phyloP scores from a whole-genome alignment of 768 basidiomycete genomes.

The Rhodocollybia butyracea region DNA sequence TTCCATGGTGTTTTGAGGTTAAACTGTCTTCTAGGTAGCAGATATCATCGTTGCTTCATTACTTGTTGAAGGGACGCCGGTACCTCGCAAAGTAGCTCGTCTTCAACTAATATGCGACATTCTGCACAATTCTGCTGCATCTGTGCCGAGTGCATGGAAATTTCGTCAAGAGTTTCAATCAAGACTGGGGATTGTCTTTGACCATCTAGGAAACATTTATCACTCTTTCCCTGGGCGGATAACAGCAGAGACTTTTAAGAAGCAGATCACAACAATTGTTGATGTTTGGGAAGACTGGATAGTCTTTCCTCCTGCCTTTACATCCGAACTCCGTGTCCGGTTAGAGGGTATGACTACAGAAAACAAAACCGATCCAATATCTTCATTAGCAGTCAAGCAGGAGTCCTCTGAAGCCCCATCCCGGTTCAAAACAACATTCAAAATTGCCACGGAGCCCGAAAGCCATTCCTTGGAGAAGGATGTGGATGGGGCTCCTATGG shows the following conservation, averaged over 20 bases:
- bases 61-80: constrained; percentile 86
- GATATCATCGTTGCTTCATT: constrained; percentile 90
- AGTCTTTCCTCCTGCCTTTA: constrained; percentile 88
- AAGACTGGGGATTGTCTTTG: constrained; percentile 89
- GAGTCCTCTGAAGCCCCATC: constrained; percentile 38
- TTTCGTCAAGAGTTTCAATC: constrained; percentile 94
- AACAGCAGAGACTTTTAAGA: constrained; percentile 94
- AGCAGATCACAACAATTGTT: constrained; percentile 82
- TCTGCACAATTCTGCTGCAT: constrained; percentile 92
- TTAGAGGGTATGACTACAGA: constrained; percentile 57
- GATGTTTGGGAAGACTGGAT: constrained; percentile 99
- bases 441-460: constrained; percentile 52
- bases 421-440: constrained; percentile 78
- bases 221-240: constrained; percentile 95
- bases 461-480: constrained; percentile 26
- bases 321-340: constrained; percentile 63
- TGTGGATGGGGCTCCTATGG: constrained; percentile 36
- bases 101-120: constrained; percentile 97
- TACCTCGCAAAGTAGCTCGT: constrained; percentile 96
- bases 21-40: constrained; percentile 54
- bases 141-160: constrained; percentile 96
- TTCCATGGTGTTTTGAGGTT: not conserved
- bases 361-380: constrained; percentile 20
- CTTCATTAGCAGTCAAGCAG: constrained; percentile 8
- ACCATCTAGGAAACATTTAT: constrained; percentile 91